phyloP scores from a whole-genome alignment of 306 rosid genomes.

The Inga leiocalycina region DNA sequence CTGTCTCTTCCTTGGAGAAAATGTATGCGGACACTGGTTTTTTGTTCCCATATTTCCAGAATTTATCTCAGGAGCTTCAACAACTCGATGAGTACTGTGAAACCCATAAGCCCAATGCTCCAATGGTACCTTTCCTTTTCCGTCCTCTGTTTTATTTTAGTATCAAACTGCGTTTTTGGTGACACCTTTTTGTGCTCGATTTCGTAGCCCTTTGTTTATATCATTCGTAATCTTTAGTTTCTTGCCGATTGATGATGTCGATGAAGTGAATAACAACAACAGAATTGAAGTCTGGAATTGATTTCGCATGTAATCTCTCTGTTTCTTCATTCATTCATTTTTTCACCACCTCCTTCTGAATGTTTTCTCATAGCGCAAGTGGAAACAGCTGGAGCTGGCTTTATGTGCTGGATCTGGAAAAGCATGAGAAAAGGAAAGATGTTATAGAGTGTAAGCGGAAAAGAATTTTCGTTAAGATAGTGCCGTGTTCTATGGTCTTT shows the following conservation, averaged over 20 bases:
- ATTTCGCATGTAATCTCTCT: not conserved
- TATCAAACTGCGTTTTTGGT: not conserved
- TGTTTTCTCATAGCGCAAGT: constrained; percentile 41
- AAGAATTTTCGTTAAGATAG: constrained; percentile 38
- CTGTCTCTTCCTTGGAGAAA: constrained; percentile 35
- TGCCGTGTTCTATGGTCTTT: constrained; percentile 63
- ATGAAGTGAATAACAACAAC: not conserved
- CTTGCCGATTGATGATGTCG: constrained; percentile 20
- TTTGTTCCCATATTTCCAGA: constrained; percentile 71
- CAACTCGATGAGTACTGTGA: constrained; percentile 75
- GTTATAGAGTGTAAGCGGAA: constrained; percentile 39
- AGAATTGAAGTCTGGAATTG: not conserved
- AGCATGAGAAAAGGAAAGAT: constrained; percentile 42
- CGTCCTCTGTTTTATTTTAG: constrained; percentile 1
- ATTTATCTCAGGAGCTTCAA: constrained; percentile 71
- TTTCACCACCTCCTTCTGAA: constrained; percentile 12
- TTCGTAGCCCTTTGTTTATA: not conserved
- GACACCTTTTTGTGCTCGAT: not conserved
- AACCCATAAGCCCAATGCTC: constrained; percentile 65
- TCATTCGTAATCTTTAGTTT: constrained; percentile 7
- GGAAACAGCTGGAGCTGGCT: constrained; percentile 69
- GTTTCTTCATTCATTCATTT: constrained; percentile 25
- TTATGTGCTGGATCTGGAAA: constrained; percentile 74
- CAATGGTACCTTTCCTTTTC: constrained; percentile 53
- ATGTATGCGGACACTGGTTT: constrained; percentile 86